A percentile compares a stretch with the other conserved stretches of the same genome.
These are phyloP conservation scores for Curvularia spicifera DNA, from an alignment of 2,329 filamentous ascomycete species.

Conservation along the genomic window DNA sequence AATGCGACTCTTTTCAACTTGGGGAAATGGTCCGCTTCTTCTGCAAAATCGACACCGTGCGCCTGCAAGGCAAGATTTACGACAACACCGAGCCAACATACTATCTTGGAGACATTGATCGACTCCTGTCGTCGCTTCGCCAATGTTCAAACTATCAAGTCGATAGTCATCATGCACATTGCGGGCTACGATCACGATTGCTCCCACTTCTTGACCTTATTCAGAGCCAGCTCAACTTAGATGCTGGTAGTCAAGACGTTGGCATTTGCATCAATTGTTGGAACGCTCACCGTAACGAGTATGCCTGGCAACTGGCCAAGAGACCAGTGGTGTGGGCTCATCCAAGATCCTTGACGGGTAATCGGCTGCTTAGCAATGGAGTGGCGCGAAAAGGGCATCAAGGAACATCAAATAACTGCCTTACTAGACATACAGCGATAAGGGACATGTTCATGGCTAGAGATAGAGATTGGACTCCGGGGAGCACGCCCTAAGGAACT, in stretches of 20 bases:
- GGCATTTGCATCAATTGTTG: slow-evolving; percentile 57
- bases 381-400: slow-evolving; percentile 29
- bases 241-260: slow-evolving; percentile 44
- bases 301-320: slow-evolving; percentile 56
- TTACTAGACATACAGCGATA: slow-evolving; percentile 39
- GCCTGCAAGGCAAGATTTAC: slow-evolving; percentile 57
- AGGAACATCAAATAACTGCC: slow-evolving; percentile 39
- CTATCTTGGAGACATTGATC: slow-evolving; percentile 67
- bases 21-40: slow-evolving; percentile 80
- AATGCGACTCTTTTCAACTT: slow-evolving; percentile 79
- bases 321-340: slow-evolving; percentile 53
- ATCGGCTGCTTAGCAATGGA: slow-evolving; percentile 24
- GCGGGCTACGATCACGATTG: slow-evolving; percentile 70
- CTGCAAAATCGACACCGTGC: slow-evolving; percentile 65
- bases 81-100: slow-evolving; percentile 52
- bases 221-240: slow-evolving; percentile 51
- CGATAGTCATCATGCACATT: slow-evolving; percentile 75
- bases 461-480: slow-evolving; percentile 45
- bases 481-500: not conserved
- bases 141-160: slow-evolving; percentile 76
- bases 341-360: slow-evolving; percentile 28
- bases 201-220: slow-evolving; percentile 71
- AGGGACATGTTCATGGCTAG: slow-evolving; percentile 51
- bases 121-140: slow-evolving; percentile 65
- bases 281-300: slow-evolving; percentile 46